Conservation (phyloP, 73 alveolate genomes). For the Diophrys sp. region DNA sequence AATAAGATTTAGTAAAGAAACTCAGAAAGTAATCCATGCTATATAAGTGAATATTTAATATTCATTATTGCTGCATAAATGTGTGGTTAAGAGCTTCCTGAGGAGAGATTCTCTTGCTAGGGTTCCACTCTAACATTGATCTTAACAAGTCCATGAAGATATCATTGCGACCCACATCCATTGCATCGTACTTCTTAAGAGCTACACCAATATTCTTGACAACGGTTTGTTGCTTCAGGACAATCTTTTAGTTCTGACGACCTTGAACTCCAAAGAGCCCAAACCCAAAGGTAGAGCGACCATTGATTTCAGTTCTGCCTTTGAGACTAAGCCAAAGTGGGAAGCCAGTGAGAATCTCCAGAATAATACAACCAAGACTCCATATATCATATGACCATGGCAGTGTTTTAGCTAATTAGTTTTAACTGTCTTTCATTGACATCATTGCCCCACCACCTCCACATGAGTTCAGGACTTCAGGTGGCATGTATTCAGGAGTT, state of each 20-base stretch:
- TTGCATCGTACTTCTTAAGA: conserved; percentile 32
- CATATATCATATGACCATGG: conserved; percentile 78
- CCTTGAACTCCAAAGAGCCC: conserved; percentile 66
- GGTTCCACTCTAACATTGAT: conserved; percentile 59
- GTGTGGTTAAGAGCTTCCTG: conserved; percentile 59
- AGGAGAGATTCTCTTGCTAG: conserved; percentile 67
- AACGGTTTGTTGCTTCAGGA: conserved; percentile 24
- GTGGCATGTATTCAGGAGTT: conserved; percentile 75
- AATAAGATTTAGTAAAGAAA: too few species aligned
- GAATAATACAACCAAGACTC: conserved; percentile 66
- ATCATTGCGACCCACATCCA: conserved; percentile 41
- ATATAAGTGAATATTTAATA: too few species aligned
- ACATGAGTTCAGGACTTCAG: conserved; percentile 46
- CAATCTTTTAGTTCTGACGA: conserved; percentile 45
- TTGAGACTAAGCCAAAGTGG: conserved; percentile 75
- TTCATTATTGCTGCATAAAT: conserved; percentile 22
- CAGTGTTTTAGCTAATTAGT: conserved; percentile 24
- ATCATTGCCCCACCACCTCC: conserved; percentile 28
- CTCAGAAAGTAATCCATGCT: too few species aligned
- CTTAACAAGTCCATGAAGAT: conserved; percentile 42
- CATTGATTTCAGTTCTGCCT: conserved; percentile 31
- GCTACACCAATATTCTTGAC: conserved; percentile 14
- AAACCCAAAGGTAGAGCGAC: conserved; percentile 34
- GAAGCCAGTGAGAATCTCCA: conserved; percentile 66
- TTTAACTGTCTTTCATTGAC: conserved; percentile 27